Evolutionary conservation across 1,139 yeast genomes (phyloP), one percentile per base, ranked within the genome.

Genomic region (Scheffersomyces parashehatae): DNA sequence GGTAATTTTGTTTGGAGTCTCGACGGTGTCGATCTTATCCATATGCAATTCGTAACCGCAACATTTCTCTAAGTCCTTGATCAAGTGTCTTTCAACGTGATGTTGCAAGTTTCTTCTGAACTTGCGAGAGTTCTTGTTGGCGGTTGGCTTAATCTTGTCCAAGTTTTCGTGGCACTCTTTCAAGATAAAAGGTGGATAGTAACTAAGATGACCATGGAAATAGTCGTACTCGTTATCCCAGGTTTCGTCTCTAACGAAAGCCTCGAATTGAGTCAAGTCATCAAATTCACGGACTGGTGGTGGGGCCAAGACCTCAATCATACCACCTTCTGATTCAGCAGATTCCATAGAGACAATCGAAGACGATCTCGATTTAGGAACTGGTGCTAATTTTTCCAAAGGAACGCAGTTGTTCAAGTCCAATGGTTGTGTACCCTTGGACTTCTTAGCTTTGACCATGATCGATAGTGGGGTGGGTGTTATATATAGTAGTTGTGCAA

Each of bases 201-300:
- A 85, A 41, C 72, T 72, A 50, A 84, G 70, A 52, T 78, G 83
- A 40, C 88, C 88, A 60, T 83, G 87, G 55, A 82, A 70, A 56
- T 81, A 79, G 58, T 82, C 87, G 58, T 77, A 83, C 47, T 84
- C 90, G 47, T 85, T 83, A 61, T 85, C 91, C 79, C 88, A 84
- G 10, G 87, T 81, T 59, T 83, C 90, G 56, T 83, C 88, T 56
- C 82, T 75, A 47, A 85, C 71, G 61, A 72, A 85, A 38, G 75
- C 74, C 60, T 83, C 88, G 58, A 85, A 85, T 15, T 80, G 73
- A 13, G 71, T 73, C 53, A 85, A 67, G 48, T 81, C 85, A 41
- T 85, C 91, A 64, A 85, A 85, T 40, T 73, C 77, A 42, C 71
- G 63, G 48, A 65, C 54, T 44, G 77, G 73, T 28, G 79, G 78